These are phyloP conservation scores for Oidium heveae DNA, from an alignment of 2,329 filamentous ascomycete species.

Conservation along the genomic window DNA sequence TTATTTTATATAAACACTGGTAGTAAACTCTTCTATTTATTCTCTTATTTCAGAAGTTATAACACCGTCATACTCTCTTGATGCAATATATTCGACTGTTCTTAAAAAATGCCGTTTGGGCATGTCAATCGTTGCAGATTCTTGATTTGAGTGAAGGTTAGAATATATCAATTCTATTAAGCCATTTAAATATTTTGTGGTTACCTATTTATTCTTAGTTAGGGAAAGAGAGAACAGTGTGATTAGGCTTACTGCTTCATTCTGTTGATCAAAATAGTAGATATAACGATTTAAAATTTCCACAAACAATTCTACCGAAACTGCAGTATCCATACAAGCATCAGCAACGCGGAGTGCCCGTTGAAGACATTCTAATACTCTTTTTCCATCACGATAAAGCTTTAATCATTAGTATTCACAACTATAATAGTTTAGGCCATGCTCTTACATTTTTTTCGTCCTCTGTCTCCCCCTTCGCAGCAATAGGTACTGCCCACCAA, in stretches of 20 bases:
- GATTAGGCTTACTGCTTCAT: slow-evolving; percentile 49
- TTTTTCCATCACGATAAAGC: slow-evolving; percentile 93
- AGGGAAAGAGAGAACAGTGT: neutral
- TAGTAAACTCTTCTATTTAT: neutral
- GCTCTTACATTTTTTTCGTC: slow-evolving; percentile 49
- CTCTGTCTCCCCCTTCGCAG: slow-evolving; percentile 55
- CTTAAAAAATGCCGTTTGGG: slow-evolving; percentile 86
- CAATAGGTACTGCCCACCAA: slow-evolving; percentile 87
- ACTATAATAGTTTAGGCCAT: neutral
- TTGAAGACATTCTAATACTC: slow-evolving; percentile 87
- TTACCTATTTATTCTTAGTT: slow-evolving; percentile 28
- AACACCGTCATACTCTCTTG: slow-evolving; percentile 79
- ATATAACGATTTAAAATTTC: slow-evolving; percentile 97
- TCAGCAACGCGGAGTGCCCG: slow-evolving; percentile 87
- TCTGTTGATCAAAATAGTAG: slow-evolving; percentile 98
- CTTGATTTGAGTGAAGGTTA: slow-evolving; percentile 66
- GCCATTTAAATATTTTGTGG: slow-evolving; percentile 91
- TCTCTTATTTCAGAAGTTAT: slow-evolving; percentile 20
- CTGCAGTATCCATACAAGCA: slow-evolving; percentile 95
- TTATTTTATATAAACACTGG: too few species aligned
- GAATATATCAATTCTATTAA: slow-evolving; percentile 96
- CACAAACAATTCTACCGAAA: slow-evolving; percentile 92
- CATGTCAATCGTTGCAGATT: slow-evolving; percentile 60
- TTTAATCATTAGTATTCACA: slow-evolving; percentile 16
- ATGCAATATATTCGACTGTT: slow-evolving; percentile 79